These are phyloP conservation scores for Hyaloscypha finlandica DNA, from an alignment of 495 filamentous ascomycete species.

Conservation along the genomic window DNA sequence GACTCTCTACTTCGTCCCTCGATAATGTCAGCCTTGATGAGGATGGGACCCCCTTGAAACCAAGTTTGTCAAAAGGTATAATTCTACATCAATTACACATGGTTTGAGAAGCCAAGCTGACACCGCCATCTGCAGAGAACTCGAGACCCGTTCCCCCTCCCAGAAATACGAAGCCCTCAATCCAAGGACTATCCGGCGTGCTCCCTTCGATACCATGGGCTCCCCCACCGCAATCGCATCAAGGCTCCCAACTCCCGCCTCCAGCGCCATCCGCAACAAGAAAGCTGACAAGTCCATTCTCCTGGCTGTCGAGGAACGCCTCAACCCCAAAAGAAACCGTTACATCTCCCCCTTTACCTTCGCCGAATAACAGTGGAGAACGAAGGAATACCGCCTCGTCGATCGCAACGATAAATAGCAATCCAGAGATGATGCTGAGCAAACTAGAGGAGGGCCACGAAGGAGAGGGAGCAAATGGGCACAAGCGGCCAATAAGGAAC, in stretches of 20 bases:
- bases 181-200: conserved; percentile 51
- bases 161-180: conserved; percentile 21
- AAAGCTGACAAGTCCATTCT: conserved; percentile 79
- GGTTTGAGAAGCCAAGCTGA: conserved; percentile 21
- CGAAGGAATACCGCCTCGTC: conserved; percentile 76
- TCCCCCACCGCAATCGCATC: conserved; percentile 40
- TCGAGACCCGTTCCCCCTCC: conserved; percentile 23
- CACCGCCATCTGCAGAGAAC: conserved; percentile 26
- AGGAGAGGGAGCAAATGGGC: conserved; percentile 44
- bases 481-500: conserved; percentile 56
- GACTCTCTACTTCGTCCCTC: conserved; percentile 63
- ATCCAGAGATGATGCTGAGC: conserved; percentile 70
- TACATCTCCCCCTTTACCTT: conserved; percentile 46
- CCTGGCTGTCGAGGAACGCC: conserved; percentile 80
- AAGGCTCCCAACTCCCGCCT: conserved; percentile 1
- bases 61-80: conserved; percentile 35
- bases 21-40: conserved; percentile 72
- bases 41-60: conserved; percentile 40
- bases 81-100: background rate
- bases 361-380: conserved; percentile 38
- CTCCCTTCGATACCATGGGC: conserved; percentile 58
- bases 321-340: conserved; percentile 60
- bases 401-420: conserved; percentile 70
- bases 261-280: conserved; percentile 47
- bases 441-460: conserved; percentile 70